Base-by-base conservation (phyloP, 805 yeast genomes). In the Clavispora santaluciae region DNA sequence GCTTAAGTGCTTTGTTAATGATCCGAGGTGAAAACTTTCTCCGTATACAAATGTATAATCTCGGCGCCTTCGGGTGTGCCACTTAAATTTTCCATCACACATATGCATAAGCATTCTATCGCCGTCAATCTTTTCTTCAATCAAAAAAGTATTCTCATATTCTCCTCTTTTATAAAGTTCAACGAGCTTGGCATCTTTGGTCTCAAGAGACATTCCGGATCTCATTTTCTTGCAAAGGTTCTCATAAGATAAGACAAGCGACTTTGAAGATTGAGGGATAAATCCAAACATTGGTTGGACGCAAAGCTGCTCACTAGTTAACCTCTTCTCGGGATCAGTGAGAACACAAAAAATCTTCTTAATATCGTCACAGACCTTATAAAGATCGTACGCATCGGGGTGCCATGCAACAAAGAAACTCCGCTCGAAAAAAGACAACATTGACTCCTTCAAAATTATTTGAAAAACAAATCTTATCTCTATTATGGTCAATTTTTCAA, bases 71-170 rank as follows among this genome's bases (percentile, higher is more conserved):
- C 95, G 70, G 38, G 86, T 79, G 54, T 60, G 81, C 55, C 72
- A 82, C 45, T 66, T 68, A 55, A 75, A 75, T 5, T 50, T 51
- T 9, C 52, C 54, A 24, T 49, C 39, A 11, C 22, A 38, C 64
- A 79, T 77, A 57, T 91, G 99, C 35, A 89, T 49, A 40, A 86
- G 81, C 51, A 87, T 79, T 49, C 99, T 65, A 59, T 91, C 97
- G 3, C 98, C 99, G 60, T 91, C 97, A 64, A 89, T 74, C 57
- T 91, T 91, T 57, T 91, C 97, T 55, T 91, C 98, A 8, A 91
- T 78, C 39, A 72, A 73, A 53, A 88, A 87, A 33, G 58, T 52
- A 25, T 51, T 53, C 15, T 49, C 53, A 6, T 57, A 35, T 2
- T 41, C 40, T 25, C 44, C 33, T 1, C 35, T 21, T 2, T 48